These are phyloP conservation scores for Amauroascus verrucosus DNA, from an alignment of 2,329 filamentous ascomycete genomes.

Conservation along the genomic window DNA sequence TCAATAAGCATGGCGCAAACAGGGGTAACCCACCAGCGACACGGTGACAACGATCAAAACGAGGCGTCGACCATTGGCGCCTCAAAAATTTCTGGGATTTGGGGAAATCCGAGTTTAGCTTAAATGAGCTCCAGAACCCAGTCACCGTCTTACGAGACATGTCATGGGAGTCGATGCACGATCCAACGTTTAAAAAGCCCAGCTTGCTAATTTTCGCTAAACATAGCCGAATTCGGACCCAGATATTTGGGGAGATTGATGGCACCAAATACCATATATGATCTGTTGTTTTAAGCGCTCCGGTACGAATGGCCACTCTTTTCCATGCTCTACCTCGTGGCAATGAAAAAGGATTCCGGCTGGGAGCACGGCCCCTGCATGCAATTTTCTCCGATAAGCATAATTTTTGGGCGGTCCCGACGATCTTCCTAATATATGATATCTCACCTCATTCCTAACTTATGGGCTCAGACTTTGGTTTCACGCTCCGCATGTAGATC, in stretches of 20 bases:
- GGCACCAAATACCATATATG: neutral
- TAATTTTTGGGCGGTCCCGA: neutral
- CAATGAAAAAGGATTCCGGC: neutral
- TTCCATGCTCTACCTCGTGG: neutral
- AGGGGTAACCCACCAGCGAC: neutral
- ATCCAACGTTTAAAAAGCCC: neutral
- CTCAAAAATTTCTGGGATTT: neutral
- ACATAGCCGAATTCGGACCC: neutral
- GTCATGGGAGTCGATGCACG: neutral
- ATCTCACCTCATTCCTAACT: neutral
- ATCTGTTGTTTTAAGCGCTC: neutral
- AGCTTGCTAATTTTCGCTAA: neutral
- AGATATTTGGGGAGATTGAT: neutral
- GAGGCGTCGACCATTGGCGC: neutral
- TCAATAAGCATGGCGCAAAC: neutral
- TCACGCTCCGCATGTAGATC: neutral
- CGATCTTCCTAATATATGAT: neutral
- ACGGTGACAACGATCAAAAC: neutral
- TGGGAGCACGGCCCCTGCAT: constrained; percentile 2
- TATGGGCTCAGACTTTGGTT: neutral
- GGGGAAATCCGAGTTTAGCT: neutral
- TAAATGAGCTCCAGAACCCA: neutral
- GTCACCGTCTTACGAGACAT: neutral
- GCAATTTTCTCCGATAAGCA: constrained; percentile 1
- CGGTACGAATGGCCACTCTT: neutral